These are phyloP conservation scores for Vitis hybrid DNA, from an alignment of 177 flowering plant genomes.

Conservation along the genomic window DNA sequence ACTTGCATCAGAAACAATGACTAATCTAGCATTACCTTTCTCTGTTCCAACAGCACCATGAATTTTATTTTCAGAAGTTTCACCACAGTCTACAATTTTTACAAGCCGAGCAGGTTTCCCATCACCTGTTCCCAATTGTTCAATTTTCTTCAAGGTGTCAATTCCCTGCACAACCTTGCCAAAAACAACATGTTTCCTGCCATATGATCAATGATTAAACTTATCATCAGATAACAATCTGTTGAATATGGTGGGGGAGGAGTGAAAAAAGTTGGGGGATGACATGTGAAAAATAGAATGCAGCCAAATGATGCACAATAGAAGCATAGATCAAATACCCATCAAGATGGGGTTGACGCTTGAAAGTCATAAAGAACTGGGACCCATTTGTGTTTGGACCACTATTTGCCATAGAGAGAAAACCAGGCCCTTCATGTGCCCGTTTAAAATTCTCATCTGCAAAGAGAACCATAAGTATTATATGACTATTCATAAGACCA, in stretches of 20 bases:
- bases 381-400: slow-evolving; percentile 94
- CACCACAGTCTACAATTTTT: slow-evolving; percentile 85
- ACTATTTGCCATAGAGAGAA: slow-evolving; percentile 95
- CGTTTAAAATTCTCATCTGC: slow-evolving; percentile 90
- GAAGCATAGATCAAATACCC: slow-evolving; percentile 47
- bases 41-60: slow-evolving; percentile 31
- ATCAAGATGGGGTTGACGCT: slow-evolving; percentile 81
- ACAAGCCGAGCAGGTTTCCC: slow-evolving; percentile 62
- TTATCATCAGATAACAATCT: background rate
- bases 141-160: slow-evolving; percentile 70
- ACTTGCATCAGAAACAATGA: slow-evolving; percentile 3
- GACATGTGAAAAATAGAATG: background rate
- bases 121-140: slow-evolving; percentile 54
- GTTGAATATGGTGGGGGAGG: background rate
- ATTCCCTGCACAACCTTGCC: slow-evolving; percentile 86
- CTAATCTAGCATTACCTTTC: slow-evolving; percentile 39
- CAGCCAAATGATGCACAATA: background rate
- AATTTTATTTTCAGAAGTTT: slow-evolving; percentile 43
- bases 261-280: too few relatives aligned
- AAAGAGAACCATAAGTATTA: slow-evolving; percentile 6
- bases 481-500: background rate
- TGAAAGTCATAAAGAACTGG: slow-evolving; percentile 90
- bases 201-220: slow-evolving; percentile 7
- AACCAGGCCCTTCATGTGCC: slow-evolving; percentile 74
- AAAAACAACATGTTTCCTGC: slow-evolving; percentile 96